A percentile compares a stretch with the other conserved stretches of the same genome.
These are phyloP conservation scores for Imleria badia DNA, from an alignment of 768 basidiomycete genomes.

Conservation along the genomic window DNA sequence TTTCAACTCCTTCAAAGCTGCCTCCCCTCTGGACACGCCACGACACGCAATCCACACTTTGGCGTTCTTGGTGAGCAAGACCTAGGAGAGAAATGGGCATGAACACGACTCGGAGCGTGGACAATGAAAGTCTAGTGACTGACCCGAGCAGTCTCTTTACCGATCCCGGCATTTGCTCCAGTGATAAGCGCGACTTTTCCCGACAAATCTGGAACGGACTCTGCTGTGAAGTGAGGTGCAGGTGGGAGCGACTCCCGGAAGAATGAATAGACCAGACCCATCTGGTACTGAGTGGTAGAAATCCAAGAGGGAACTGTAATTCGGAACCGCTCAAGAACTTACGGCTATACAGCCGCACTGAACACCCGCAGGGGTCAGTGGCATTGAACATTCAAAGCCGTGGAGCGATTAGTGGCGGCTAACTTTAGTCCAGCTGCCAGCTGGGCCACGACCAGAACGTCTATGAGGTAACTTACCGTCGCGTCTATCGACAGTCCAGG, in stretches of 20 bases:
- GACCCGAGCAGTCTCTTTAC: conserved; percentile 12
- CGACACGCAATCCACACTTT: conserved; percentile 51
- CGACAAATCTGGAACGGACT: conserved; percentile 5
- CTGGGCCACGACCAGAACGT: too few relatives aligned
- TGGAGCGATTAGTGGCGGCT: too few relatives aligned
- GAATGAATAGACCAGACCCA: conserved; percentile 1
- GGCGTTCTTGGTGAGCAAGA: conserved; percentile 12
- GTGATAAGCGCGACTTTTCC: conserved; percentile 13
- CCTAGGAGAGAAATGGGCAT: not conserved
- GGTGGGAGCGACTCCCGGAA: not conserved
- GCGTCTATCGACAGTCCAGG: too few relatives aligned
- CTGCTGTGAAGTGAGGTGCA: not conserved
- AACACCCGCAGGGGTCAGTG: too few relatives aligned
- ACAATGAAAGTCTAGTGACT: not conserved
- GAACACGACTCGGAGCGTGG: not conserved
- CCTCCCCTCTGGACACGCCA: conserved; percentile 36
- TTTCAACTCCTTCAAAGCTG: conserved; percentile 41
- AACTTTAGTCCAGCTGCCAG: too few relatives aligned
- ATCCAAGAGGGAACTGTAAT: not conserved
- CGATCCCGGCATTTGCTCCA: conserved; percentile 9
- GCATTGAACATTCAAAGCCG: too few relatives aligned
- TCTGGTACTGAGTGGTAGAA: not conserved
- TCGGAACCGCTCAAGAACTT: not conserved
- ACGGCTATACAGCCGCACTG: too few relatives aligned
- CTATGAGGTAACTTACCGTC: too few relatives aligned